Percentiles rank a stretch among this genome's conserved stretches.
Conservation (phyloP, 2,329 filamentous ascomycete genomes). For the Botrytis byssoidea region DNA sequence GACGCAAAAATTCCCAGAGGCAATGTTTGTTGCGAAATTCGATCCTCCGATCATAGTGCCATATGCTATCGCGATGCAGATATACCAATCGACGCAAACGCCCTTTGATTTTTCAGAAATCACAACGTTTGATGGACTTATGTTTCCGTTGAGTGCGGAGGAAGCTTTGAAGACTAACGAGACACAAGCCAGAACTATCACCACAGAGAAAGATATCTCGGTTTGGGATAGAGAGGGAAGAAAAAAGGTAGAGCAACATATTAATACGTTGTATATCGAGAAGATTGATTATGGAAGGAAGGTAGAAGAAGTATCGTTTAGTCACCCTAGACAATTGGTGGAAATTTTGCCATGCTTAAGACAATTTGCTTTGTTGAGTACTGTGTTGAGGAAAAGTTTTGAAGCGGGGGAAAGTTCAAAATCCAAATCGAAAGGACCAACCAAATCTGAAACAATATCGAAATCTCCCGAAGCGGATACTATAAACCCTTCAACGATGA, state of each 20-base stretch:
- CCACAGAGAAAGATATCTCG: conserved; percentile 48
- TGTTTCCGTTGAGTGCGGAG: conserved; percentile 48
- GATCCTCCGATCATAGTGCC: conserved; percentile 73
- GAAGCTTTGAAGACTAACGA: conserved; percentile 55
- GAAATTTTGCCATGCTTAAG: conserved; percentile 70
- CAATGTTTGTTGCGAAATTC: conserved; percentile 72
- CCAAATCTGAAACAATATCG: not conserved
- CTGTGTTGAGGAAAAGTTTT: conserved; percentile 63
- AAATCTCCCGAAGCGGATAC: not conserved
- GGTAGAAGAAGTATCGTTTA: conserved; percentile 69
- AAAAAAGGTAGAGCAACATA: conserved; percentile 42
- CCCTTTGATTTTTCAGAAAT: conserved; percentile 56
- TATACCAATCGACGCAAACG: conserved; percentile 58
- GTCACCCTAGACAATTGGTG: conserved; percentile 73
- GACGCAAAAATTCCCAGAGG: conserved; percentile 62
- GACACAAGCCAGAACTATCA: conserved; percentile 50
- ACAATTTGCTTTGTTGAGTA: conserved; percentile 71
- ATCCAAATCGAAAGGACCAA: not conserved
- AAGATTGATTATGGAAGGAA: conserved; percentile 70
- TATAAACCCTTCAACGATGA: conserved; percentile 28
- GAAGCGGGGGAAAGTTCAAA: conserved; percentile 6
- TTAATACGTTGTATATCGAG: conserved; percentile 65
- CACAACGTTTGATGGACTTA: conserved; percentile 50
- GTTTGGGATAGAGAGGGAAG: conserved; percentile 39
- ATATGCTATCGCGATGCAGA: conserved; percentile 58